Percentiles rank a stretch among this genome's conserved stretches.
Evolutionary conservation across 192 early-diverging fungal species (phyloP).

Genomic region (Ramicandelaber brevisporus): DNA sequence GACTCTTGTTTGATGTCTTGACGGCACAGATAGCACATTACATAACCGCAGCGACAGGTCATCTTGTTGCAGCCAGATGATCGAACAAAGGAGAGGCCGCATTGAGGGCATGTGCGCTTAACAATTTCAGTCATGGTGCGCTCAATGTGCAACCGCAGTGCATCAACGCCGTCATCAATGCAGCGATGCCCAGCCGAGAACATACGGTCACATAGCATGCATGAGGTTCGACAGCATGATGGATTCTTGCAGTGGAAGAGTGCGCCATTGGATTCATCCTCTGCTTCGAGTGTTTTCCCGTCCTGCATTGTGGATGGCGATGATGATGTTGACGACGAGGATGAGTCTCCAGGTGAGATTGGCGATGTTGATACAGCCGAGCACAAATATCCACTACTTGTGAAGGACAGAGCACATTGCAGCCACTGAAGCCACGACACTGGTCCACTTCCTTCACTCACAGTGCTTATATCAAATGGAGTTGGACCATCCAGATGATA

Average conservation of each 20-base stretch:
- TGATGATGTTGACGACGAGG: too few species aligned
- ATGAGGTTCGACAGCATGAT: constrained; percentile 14
- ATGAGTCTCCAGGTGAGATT: too few species aligned
- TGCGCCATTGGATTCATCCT: too few species aligned
- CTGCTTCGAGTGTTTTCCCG: too few species aligned
- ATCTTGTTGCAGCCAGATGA: constrained; percentile 37
- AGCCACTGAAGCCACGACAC: too few species aligned
- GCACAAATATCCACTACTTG: too few species aligned
- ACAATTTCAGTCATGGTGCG: constrained; percentile 29
- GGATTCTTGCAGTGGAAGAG: constrained; percentile 27
- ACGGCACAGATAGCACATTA: constrained; percentile 36
- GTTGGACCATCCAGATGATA: too few species aligned
- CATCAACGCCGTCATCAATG: constrained; percentile 19
- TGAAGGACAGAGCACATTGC: too few species aligned
- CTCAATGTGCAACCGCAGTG: constrained; percentile 25
- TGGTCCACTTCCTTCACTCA: too few species aligned
- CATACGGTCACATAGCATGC: constrained; percentile 13
- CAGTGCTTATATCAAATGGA: too few species aligned
- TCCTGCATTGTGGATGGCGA: too few species aligned
- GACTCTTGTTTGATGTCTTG: constrained; percentile 24
- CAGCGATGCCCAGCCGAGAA: constrained; percentile 19
- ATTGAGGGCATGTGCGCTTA: constrained; percentile 29
- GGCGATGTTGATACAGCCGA: too few species aligned
- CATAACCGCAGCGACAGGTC: constrained; percentile 26
- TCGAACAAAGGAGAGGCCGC: constrained; percentile 24